phyloP scores from a whole-genome alignment of 106 monocot genomes.

The Allium cepa region DNA sequence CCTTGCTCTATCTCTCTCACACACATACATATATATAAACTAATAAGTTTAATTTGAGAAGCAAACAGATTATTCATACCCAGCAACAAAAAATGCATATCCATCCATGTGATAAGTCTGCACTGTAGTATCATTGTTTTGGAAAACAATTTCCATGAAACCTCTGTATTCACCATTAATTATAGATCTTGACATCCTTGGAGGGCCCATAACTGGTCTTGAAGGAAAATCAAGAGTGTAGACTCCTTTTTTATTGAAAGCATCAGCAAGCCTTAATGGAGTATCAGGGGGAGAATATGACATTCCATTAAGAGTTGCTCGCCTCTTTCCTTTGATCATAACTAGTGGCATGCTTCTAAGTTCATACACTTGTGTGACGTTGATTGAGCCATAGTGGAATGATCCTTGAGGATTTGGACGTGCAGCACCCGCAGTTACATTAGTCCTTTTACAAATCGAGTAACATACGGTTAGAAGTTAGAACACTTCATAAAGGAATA shows the following conservation, averaged over 20 bases:
- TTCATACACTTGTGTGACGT: conserved; percentile 63
- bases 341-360: conserved; percentile 45
- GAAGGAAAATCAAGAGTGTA: conserved; percentile 71
- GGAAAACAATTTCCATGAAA: conserved; percentile 76
- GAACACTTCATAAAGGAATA: background rate
- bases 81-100: conserved; percentile 82
- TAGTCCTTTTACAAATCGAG: conserved; percentile 35
- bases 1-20: no score
- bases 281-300: conserved; percentile 50
- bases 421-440: conserved; percentile 68
- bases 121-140: conserved; percentile 73
- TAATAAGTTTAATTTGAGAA: no score
- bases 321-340: conserved; percentile 43
- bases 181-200: conserved; percentile 31
- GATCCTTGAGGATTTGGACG: conserved; percentile 87
- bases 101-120: conserved; percentile 80
- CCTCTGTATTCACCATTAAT: conserved; percentile 69
- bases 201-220: conserved; percentile 29
- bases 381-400: conserved; percentile 63
- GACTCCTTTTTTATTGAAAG: conserved; percentile 36
- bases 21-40: no score
- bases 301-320: conserved; percentile 57
- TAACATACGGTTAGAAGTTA: no score
- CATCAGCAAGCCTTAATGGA: conserved; percentile 66
- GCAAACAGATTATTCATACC: conserved; percentile 30